These are phyloP conservation scores for Crithidia acanthocephali DNA, from an alignment of 208 protist species.

Conservation along the genomic window DNA sequence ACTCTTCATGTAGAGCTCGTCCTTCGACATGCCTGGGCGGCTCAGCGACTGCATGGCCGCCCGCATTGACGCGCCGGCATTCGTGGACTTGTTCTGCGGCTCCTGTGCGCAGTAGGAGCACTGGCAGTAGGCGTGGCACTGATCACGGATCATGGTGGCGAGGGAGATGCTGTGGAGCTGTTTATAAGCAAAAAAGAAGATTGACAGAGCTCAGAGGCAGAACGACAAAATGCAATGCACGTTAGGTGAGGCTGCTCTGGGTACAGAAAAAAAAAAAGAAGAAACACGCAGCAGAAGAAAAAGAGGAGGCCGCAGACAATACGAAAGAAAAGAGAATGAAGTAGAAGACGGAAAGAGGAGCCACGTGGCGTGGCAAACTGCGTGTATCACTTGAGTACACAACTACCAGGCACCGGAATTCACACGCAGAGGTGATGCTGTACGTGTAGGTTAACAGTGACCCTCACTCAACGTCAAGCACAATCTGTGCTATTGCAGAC, in stretches of 20 bases:
- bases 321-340: no score
- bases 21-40: slow-evolving; percentile 52
- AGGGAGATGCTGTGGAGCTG: no score
- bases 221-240: not conserved
- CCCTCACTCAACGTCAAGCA: no score
- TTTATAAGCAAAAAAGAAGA: no score
- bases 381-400: no score
- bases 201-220: not conserved
- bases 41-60: slow-evolving; percentile 44
- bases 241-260: no score
- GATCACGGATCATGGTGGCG: slow-evolving; percentile 88
- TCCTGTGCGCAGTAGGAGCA: slow-evolving; percentile 74
- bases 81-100: slow-evolving; percentile 29
- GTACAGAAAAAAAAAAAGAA: slow-evolving; percentile 21
- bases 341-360: no score
- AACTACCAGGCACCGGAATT: no score
- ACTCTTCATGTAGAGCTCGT: slow-evolving; percentile 77
- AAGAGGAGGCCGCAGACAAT: slow-evolving; percentile 8
- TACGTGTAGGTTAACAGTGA: no score
- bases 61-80: slow-evolving; percentile 30
- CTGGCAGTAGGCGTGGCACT: slow-evolving; percentile 83
- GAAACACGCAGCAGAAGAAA: slow-evolving; percentile 1
- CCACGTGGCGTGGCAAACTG: no score
- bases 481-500: no score
- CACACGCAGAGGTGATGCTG: no score